Base-by-base conservation (phyloP, 306 rosid genomes). In the Cucumis hystrix region DNA sequence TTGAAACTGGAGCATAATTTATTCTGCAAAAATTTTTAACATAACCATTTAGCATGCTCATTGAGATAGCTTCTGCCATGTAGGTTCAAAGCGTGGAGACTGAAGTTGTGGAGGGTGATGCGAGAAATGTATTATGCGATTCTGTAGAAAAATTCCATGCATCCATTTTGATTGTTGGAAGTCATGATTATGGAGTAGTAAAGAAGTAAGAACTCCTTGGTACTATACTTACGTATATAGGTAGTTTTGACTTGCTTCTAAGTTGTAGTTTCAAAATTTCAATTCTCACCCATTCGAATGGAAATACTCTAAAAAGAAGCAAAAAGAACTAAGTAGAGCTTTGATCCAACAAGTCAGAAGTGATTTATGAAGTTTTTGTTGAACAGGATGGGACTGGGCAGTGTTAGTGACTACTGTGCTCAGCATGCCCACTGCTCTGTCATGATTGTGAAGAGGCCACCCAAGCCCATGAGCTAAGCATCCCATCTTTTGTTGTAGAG, bases 101-200 rank as follows among this genome's bases (percentile, higher is more conserved):
- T 28, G 85, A 82, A 52, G 33, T 82, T n/a, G 28, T 65, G 57
- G 85, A 82, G 69, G 86, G 86, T 16, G 83, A 85, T 82, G 78
- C 88, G 6, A 82, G 83, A 56, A 77, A 77, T 33, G 84, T 77
- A 3, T 8, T 85, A 35, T 78, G 80, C 21, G 85, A 85, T 1
- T 75, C 79, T 10, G 82, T 80, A 7, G 86, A 82, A 6, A 79
- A 78, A 62, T 76, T 52, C 72, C 70, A 41, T 6, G 86, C 88
- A 17, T 35, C 82, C 12, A 30, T 85, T 37, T 75, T 85, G 79
- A 74, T 85, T 73, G 51, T 82, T 62, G 86, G 86, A 8, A 82
- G 88, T 77, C 88, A 74, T 54, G 78, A 81, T 39, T 82, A 85
- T 82, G 88, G 88, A 59, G 15, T 49, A 15, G 66, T 85, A 11